phyloP scores from a whole-genome alignment of 768 basidiomycete species.

The Pseudohyphozyma bogoriensis region DNA sequence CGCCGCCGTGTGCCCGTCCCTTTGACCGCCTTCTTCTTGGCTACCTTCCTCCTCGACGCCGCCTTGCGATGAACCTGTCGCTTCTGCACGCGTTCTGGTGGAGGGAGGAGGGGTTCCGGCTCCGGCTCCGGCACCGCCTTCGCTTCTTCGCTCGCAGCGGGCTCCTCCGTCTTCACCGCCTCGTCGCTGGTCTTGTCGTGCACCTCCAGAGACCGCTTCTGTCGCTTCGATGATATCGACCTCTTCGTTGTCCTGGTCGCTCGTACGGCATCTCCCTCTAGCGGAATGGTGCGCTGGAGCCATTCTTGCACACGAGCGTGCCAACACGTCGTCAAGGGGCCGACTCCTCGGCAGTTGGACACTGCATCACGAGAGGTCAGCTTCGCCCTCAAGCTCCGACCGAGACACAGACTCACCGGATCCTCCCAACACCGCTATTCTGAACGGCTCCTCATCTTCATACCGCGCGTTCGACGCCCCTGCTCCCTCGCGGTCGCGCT shows the following conservation, averaged over 20 bases:
- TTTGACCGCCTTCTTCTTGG: conserved; percentile 12
- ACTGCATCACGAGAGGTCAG: neutral
- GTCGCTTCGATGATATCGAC: no score
- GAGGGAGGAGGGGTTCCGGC: no score
- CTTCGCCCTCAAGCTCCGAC: neutral
- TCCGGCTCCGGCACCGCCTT: no score
- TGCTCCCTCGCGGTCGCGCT: neutral
- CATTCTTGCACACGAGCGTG: conserved; percentile 13
- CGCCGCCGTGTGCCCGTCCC: neutral
- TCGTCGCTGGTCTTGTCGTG: no score
- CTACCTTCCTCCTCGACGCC: neutral
- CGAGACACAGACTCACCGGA: conserved; percentile 9
- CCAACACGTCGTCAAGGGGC: conserved; percentile 21
- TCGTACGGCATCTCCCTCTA: conserved; percentile 28
- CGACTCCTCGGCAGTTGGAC: conserved; percentile 26
- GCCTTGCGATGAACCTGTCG: conserved; percentile 2
- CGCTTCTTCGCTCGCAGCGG: no score
- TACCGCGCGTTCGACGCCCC: neutral
- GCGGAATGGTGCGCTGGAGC: conserved; percentile 18
- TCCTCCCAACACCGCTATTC: conserved; percentile 19
- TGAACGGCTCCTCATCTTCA: conserved; percentile 25
- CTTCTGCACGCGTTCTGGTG: no score
- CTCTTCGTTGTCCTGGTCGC: no score
- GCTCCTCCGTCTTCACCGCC: no score
- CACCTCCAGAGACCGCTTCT: no score